A percentile compares a stretch with the other conserved stretches of the same genome.
phyloP scores from a whole-genome alignment of 805 yeast genomes.

The Candida fluviatilis region DNA sequence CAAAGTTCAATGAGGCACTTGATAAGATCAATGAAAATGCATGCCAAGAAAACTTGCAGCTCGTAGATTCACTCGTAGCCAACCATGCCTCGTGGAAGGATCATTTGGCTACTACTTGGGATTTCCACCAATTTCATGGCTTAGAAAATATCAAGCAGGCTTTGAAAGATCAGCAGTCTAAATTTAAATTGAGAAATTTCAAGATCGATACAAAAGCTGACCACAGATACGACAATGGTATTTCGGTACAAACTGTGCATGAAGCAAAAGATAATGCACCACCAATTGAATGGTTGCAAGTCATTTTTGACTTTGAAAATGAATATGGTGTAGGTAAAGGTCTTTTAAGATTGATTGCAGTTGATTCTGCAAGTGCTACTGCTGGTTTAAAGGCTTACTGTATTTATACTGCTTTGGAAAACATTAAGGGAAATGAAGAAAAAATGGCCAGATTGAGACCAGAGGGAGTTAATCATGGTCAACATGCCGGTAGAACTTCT shows the following conservation, averaged over 20 bases:
- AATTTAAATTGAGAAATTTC: conserved; percentile 20
- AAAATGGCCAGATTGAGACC: conserved; percentile 26
- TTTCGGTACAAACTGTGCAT: conserved; percentile 21
- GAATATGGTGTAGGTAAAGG: conserved; percentile 32
- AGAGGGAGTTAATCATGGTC: conserved; percentile 36
- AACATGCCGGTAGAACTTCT: conserved; percentile 31
- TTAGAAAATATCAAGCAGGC: conserved; percentile 19
- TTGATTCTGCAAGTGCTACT: conserved; percentile 12
- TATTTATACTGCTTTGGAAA: conserved; percentile 31
- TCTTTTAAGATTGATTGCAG: conserved; percentile 24
- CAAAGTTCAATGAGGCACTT: conserved; percentile 22
- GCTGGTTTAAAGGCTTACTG: conserved; percentile 29
- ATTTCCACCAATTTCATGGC: conserved; percentile 29
- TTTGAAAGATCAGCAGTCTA: conserved; percentile 10
- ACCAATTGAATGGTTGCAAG: conserved; percentile 34
- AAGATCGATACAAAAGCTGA: conserved; percentile 25
- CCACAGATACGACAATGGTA: conserved; percentile 24
- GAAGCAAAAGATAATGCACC: conserved; percentile 17
- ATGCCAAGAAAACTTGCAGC: not conserved
- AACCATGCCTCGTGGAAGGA: conserved; percentile 31
- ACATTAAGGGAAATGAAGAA: conserved; percentile 28
- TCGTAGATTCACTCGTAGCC: conserved; percentile 18
- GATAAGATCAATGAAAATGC: conserved; percentile 7
- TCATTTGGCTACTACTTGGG: conserved; percentile 29
- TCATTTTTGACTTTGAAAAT: conserved; percentile 24